These are phyloP conservation scores for Solanum paucissectum DNA, from an alignment of 257 asterid genomes.

Conservation along the genomic window DNA sequence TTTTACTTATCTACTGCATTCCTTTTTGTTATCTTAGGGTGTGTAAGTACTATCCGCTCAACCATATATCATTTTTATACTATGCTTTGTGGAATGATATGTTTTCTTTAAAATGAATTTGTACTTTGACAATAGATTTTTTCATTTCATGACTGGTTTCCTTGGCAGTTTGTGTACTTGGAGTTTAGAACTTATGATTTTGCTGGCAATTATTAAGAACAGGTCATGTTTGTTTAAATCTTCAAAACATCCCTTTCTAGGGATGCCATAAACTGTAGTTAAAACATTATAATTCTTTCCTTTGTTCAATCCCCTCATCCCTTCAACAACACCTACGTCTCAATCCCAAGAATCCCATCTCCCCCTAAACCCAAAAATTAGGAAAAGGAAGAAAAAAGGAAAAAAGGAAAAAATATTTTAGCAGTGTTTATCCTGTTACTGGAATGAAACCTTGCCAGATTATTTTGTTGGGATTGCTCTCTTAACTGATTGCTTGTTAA, in stretches of 20 bases:
- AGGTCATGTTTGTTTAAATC: neutral
- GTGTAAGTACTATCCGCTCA: neutral
- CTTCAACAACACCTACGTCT: neutral
- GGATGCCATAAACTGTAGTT: neutral
- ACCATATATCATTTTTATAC: neutral
- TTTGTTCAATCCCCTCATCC: neutral
- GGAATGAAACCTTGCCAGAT: neutral
- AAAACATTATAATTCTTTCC: neutral
- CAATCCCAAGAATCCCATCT: neutral
- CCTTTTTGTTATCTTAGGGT: neutral
- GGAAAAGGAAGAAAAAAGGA: neutral
- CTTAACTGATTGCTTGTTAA: neutral
- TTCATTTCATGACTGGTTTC: neutral
- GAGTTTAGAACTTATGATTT: neutral
- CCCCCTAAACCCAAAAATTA: neutral
- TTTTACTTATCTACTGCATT: neutral
- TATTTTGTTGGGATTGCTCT: neutral
- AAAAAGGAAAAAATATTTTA: neutral
- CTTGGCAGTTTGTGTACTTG: neutral
- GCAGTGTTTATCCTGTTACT: neutral
- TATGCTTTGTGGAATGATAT: neutral
- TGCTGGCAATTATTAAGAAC: neutral
- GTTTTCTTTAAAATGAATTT: neutral
- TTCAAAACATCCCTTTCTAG: neutral
- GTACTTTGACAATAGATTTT: neutral